A percentile compares a stretch with the other conserved stretches of the same genome.
Evolutionary conservation across 2,329 filamentous ascomycete species (phyloP).

Genomic region (Hypoxylon sp.): DNA sequence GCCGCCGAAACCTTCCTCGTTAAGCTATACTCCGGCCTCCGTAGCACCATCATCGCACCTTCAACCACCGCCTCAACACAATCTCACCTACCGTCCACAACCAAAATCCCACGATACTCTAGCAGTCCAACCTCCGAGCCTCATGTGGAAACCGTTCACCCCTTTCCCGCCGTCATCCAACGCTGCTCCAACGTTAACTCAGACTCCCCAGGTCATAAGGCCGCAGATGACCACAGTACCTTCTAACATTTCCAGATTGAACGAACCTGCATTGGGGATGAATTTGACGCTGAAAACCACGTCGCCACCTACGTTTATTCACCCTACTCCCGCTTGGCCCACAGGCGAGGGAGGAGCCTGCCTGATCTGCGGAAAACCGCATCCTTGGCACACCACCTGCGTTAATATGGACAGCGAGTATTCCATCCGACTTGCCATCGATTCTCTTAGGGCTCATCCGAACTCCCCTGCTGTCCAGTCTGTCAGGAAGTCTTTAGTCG

Average conservation of each 20-base stretch:
- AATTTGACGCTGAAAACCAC: neutral
- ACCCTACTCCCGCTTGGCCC: conserved; percentile 13
- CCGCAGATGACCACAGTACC: neutral
- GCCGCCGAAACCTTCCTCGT: neutral
- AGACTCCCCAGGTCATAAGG: conserved; percentile 3
- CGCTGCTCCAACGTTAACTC: neutral
- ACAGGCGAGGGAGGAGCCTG: conserved; percentile 39
- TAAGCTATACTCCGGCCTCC: neutral
- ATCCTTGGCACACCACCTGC: conserved; percentile 41
- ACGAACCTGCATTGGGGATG: neutral
- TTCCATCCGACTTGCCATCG: conserved; percentile 49
- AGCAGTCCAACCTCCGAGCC: neutral
- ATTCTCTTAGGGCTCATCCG: conserved; percentile 42
- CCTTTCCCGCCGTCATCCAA: neutral
- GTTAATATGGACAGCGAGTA: conserved; percentile 46
- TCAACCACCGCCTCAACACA: neutral
- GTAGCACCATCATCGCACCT: neutral
- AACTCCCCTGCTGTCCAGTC: conserved; percentile 10
- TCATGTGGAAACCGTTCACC: neutral
- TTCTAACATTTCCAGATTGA: neutral
- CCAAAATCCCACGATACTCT: neutral
- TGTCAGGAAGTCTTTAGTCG: conserved; percentile 25
- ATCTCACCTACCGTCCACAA: neutral
- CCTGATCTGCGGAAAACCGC: conserved; percentile 37
- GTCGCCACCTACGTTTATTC: neutral